Percentiles rank a stretch among this genome's conserved stretches.
These are phyloP conservation scores for Ochromonas danica DNA, from an alignment of 108 stramenopile species.

Conservation along the genomic window DNA sequence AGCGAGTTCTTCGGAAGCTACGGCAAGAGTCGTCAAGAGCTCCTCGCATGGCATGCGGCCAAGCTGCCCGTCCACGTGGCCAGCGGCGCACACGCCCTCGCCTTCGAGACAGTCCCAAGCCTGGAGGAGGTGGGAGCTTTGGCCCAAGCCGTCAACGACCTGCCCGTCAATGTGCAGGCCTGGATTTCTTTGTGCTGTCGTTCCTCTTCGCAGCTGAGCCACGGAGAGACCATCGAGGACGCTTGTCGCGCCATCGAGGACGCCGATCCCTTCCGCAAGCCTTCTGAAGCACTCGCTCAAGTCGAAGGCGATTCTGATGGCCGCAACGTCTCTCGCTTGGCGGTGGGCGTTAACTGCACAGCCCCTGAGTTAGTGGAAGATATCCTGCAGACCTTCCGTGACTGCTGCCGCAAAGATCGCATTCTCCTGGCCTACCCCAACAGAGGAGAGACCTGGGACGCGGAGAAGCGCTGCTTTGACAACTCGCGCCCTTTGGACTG, in stretches of 20 bases:
- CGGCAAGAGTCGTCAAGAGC: slow-evolving; percentile 11
- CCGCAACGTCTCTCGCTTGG: slow-evolving; percentile 9
- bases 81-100: slow-evolving; percentile 42
- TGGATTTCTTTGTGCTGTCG: not conserved
- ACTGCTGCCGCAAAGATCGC: not conserved
- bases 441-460: slow-evolving; percentile 47
- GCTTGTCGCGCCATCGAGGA: not conserved
- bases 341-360: slow-evolving; percentile 50
- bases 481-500: slow-evolving; percentile 2
- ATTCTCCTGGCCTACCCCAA: slow-evolving; percentile 49
- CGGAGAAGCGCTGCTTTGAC: slow-evolving; percentile 36
- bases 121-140: slow-evolving; percentile 41
- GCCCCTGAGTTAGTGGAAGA: slow-evolving; percentile 38
- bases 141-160: not conserved
- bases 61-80: slow-evolving; percentile 27
- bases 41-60: slow-evolving; percentile 43
- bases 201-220: not conserved
- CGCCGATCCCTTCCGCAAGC: not conserved
- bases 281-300: not conserved
- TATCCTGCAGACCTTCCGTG: not conserved
- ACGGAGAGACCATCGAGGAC: slow-evolving; percentile 46
- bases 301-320: not conserved
- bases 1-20: slow-evolving; percentile 53
- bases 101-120: slow-evolving; percentile 55
- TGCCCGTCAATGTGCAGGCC: not conserved